Percentiles rank a stretch among this genome's conserved stretches.
phyloP scores from a whole-genome alignment of 202 grass and related monocot genomes.

The Panicum hallii region DNA sequence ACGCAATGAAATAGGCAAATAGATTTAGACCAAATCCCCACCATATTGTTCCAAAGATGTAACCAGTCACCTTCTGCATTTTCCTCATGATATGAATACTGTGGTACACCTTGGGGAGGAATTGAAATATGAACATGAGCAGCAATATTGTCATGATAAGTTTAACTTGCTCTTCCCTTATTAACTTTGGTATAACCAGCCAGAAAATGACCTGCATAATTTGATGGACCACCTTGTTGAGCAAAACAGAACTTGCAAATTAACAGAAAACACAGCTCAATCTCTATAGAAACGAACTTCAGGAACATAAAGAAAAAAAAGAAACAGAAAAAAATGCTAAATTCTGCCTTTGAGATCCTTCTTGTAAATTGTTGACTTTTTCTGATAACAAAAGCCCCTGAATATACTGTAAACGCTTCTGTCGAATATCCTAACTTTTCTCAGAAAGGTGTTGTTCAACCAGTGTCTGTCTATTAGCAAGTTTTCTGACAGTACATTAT shows the following conservation, averaged over 20 bases:
- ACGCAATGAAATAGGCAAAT: slow-evolving; percentile 95
- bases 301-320: slow-evolving; percentile 6
- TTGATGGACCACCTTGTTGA: slow-evolving; percentile 18
- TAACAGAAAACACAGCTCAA: neutral
- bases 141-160: slow-evolving; percentile 78
- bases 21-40: slow-evolving; percentile 97
- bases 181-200: slow-evolving; percentile 81
- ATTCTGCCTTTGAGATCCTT: neutral
- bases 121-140: slow-evolving; percentile 84
- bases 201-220: slow-evolving; percentile 81
- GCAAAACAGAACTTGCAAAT: neutral
- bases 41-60: slow-evolving; percentile 98
- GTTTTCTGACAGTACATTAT: too few relatives aligned
- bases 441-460: neutral
- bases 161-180: slow-evolving; percentile 76
- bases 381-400: neutral
- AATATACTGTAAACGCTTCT: neutral
- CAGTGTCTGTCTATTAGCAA: neutral
- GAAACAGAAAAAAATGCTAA: neutral
- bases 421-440: neutral
- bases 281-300: neutral
- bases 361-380: neutral
- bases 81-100: slow-evolving; percentile 92
- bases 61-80: slow-evolving; percentile 98
- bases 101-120: slow-evolving; percentile 95